A percentile compares a stretch with the other conserved stretches of the same genome.
phyloP scores from a whole-genome alignment of 2,329 filamentous ascomycete species.

The Calonectria hongkongensis region DNA sequence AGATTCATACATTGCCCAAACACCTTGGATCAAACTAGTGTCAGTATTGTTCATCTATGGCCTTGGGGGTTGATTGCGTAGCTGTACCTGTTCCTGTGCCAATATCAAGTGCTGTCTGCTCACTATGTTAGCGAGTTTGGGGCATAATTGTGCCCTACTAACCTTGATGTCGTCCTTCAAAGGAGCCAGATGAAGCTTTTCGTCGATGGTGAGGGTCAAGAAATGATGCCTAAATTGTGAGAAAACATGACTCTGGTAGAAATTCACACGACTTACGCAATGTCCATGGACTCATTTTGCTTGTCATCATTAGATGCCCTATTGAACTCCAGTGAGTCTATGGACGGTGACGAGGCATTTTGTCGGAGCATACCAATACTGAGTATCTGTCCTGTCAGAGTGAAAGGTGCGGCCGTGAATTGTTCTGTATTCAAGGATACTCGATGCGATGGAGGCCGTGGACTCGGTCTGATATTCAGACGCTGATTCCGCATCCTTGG shows the following conservation, averaged over 20 bases:
- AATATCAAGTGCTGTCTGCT: constrained; percentile 64
- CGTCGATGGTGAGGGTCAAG: constrained; percentile 36
- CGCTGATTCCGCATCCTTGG: neutral
- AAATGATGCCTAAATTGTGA: constrained; percentile 38
- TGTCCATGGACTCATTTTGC: constrained; percentile 50
- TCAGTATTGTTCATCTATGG: neutral
- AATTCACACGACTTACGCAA: constrained; percentile 34
- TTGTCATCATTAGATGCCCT: constrained; percentile 49
- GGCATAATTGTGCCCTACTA: constrained; percentile 21
- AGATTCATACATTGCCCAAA: constrained; percentile 69
- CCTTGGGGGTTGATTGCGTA: neutral
- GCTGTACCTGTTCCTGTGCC: constrained; percentile 73
- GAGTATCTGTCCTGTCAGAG: constrained; percentile 40
- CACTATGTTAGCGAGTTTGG: neutral
- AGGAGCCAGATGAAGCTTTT: constrained; percentile 42
- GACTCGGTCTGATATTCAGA: constrained; percentile 33
- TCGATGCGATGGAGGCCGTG: constrained; percentile 49
- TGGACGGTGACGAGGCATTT: neutral
- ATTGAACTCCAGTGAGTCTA: rapidly evolving
- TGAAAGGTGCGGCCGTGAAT: constrained; percentile 51
- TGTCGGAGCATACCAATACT: constrained; percentile 50
- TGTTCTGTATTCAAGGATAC: constrained; percentile 48
- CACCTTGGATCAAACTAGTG: constrained; percentile 3
- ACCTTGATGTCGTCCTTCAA: constrained; percentile 53
- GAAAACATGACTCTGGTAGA: rapidly evolving